A percentile compares a stretch with the other conserved stretches of the same genome.
These are phyloP conservation scores for Harrya chromipes DNA, from an alignment of 768 basidiomycete genomes.

Conservation along the genomic window DNA sequence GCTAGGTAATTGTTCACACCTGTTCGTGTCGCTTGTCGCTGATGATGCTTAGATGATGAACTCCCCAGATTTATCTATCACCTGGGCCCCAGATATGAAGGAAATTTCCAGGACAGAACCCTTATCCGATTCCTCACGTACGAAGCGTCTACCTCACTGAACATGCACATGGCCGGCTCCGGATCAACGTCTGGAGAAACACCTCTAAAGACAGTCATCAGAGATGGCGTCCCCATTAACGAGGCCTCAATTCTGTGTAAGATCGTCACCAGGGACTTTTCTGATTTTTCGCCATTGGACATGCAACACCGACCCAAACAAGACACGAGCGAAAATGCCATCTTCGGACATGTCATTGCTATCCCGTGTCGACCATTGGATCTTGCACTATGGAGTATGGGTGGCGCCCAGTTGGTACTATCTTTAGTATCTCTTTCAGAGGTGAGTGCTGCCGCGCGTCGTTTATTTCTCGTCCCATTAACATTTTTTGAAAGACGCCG, in stretches of 20 bases:
- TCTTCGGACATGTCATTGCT: constrained; percentile 54
- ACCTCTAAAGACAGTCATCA: constrained; percentile 38
- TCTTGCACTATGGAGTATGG: constrained; percentile 75
- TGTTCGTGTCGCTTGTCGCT: constrained; percentile 5
- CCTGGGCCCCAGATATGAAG: constrained; percentile 74
- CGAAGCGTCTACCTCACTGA: constrained; percentile 79
- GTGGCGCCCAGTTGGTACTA: constrained; percentile 73
- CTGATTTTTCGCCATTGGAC: constrained; percentile 13
- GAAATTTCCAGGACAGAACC: constrained; percentile 69
- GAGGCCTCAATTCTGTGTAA: constrained; percentile 42
- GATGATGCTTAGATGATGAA: constrained; percentile 52
- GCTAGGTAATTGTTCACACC: constrained; percentile 40
- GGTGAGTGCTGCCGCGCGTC: constrained; percentile 36
- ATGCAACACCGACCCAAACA: background rate
- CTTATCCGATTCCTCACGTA: constrained; percentile 80
- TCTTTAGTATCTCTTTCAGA: constrained; percentile 73
- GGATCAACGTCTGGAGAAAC: constrained; percentile 39
- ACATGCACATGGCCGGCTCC: constrained; percentile 66
- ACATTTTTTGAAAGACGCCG: constrained; percentile 46
- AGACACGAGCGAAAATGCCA: background rate
- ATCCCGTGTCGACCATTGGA: constrained; percentile 68
- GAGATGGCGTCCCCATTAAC: constrained; percentile 38
- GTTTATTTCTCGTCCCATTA: background rate
- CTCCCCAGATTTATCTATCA: constrained; percentile 74
- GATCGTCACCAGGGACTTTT: constrained; percentile 29